Evolutionary conservation across 345 rosid species (phyloP).

Genomic region (Citrus mangshanensis): DNA sequence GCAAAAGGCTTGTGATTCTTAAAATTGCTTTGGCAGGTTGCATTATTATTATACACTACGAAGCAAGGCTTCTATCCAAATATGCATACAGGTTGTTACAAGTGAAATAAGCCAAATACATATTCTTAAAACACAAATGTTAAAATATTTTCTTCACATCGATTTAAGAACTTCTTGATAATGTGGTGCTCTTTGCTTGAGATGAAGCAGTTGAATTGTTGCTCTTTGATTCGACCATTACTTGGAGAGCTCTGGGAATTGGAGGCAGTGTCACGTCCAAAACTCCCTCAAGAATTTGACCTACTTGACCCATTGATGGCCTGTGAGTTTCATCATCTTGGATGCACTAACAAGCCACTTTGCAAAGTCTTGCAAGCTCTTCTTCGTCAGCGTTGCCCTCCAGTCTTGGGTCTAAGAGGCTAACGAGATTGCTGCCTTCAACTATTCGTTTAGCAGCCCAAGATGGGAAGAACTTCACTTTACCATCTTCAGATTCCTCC

Average conservation of each 20-base stretch:
- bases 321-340: conserved; percentile 32
- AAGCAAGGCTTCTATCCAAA: conserved; percentile 17
- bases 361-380: conserved; percentile 63
- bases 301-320: conserved; percentile 80
- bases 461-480: conserved; percentile 56
- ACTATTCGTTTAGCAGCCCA: conserved; percentile 44
- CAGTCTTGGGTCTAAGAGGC: conserved; percentile 50
- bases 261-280: conserved; percentile 58
- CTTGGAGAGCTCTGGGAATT: conserved; percentile 57
- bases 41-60: not conserved
- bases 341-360: conserved; percentile 72
- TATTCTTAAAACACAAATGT: not conserved
- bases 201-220: conserved; percentile 30
- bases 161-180: conserved; percentile 18
- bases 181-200: conserved; percentile 32
- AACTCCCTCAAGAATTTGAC: conserved; percentile 78
- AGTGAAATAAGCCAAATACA: not conserved
- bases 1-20: not conserved
- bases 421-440: conserved; percentile 41
- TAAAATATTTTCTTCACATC: not conserved
- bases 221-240: conserved; percentile 30
- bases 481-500: conserved; percentile 46
- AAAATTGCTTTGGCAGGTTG: not conserved
- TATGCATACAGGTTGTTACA: not conserved
- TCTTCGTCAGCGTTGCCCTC: conserved; percentile 40